These are phyloP conservation scores for Periconia macrospinosa DNA, from an alignment of 2,329 filamentous ascomycete genomes.

Conservation along the genomic window DNA sequence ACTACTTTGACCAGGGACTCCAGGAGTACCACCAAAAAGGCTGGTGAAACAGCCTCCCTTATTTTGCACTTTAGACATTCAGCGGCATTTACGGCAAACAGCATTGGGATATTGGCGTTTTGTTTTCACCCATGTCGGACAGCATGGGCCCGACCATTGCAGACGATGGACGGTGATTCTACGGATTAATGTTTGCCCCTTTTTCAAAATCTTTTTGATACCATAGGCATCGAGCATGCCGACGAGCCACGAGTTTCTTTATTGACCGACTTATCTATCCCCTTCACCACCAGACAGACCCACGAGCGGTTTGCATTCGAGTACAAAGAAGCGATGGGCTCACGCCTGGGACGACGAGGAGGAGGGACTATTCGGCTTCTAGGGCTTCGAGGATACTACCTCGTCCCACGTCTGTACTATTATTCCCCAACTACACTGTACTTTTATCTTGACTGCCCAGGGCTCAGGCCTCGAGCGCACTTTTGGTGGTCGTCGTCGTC, in stretches of 20 bases:
- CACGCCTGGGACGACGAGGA: slow-evolving; percentile 35
- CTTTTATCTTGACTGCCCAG: slow-evolving; percentile 34
- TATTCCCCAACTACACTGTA: slow-evolving; percentile 44
- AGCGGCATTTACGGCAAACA: slow-evolving; percentile 39
- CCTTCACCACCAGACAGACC: slow-evolving; percentile 27
- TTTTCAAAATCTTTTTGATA: slow-evolving; percentile 40
- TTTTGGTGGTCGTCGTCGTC: no score
- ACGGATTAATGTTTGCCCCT: slow-evolving; percentile 27
- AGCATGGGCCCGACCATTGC: not conserved
- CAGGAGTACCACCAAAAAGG: slow-evolving; percentile 83
- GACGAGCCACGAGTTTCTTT: slow-evolving; percentile 44
- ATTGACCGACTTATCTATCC: slow-evolving; percentile 9
- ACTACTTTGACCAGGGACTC: slow-evolving; percentile 82
- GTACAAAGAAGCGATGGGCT: slow-evolving; percentile 38
- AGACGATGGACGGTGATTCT: slow-evolving; percentile 16
- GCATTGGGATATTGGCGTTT: slow-evolving; percentile 38
- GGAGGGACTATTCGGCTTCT: slow-evolving; percentile 16
- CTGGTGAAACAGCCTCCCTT: slow-evolving; percentile 62
- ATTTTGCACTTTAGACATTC: slow-evolving; percentile 33
- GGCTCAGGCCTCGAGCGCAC: no score
- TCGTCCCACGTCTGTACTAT: slow-evolving; percentile 42
- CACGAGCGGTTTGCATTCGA: slow-evolving; percentile 28
- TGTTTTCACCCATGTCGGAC: slow-evolving; percentile 9
- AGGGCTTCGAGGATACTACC: slow-evolving; percentile 19
- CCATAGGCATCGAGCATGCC: slow-evolving; percentile 38